Conservation (phyloP, 2,329 filamentous ascomycete genomes). For the Fusarium neocosmosporiellum region DNA sequence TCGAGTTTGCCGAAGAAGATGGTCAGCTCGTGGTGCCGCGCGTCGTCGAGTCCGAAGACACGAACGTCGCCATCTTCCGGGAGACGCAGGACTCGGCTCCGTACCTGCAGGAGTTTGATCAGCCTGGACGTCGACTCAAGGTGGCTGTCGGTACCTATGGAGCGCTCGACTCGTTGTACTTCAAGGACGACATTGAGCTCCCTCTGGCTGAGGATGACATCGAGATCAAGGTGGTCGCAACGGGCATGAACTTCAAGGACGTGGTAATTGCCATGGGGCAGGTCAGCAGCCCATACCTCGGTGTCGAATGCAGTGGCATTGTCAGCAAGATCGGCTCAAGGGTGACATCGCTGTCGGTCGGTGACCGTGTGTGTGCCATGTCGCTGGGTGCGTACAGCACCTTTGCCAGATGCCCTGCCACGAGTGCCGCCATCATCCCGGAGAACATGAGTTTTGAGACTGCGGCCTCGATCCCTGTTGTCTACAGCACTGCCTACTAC, state of each 20-base stretch:
- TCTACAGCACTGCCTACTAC: constrained; percentile 36
- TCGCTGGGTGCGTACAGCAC: constrained; percentile 27
- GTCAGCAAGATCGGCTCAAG: constrained; percentile 53
- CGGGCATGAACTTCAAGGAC: constrained; percentile 60
- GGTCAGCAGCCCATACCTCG: constrained; percentile 47
- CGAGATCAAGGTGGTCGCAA: constrained; percentile 56
- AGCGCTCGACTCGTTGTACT: constrained; percentile 54
- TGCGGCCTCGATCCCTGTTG: constrained; percentile 24
- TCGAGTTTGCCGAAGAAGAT: constrained; percentile 45
- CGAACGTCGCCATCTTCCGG: constrained; percentile 44
- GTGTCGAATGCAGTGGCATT: constrained; percentile 55
- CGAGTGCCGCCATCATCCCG: constrained; percentile 43
- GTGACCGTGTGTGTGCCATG: constrained; percentile 28
- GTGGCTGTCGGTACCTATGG: constrained; percentile 53
- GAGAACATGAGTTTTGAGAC: constrained; percentile 17
- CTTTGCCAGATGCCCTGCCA: constrained; percentile 53
- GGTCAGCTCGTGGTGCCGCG: constrained; percentile 46
- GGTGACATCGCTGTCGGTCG: constrained; percentile 10
- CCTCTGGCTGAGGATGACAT: constrained; percentile 51
- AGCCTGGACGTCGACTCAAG: constrained; percentile 48
- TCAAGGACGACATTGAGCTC: constrained; percentile 48
- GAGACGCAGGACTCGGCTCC: constrained; percentile 38
- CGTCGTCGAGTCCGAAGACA: constrained; percentile 38
- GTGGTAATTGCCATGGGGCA: constrained; percentile 57
- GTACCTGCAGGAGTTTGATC: constrained; percentile 53